These are phyloP conservation scores for Aspergillus sp. DNA, from an alignment of 2,329 filamentous ascomycete species.

Conservation along the genomic window DNA sequence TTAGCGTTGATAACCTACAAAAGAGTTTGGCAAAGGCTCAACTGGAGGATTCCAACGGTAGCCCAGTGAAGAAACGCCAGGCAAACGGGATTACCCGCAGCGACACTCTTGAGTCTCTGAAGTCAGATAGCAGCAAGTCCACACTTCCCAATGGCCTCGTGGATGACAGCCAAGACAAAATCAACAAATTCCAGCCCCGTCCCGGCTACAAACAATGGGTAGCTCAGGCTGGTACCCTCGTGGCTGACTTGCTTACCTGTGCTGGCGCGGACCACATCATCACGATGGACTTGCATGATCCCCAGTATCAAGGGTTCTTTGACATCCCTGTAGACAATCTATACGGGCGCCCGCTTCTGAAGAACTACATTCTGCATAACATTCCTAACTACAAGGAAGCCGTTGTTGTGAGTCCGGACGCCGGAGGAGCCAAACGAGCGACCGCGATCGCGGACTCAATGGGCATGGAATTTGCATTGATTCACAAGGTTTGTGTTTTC, in stretches of 20 bases:
- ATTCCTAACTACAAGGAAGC: slow-evolving; percentile 82
- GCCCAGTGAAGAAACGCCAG: slow-evolving; percentile 45
- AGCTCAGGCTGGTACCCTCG: slow-evolving; percentile 90
- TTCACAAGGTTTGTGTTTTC: slow-evolving; percentile 76
- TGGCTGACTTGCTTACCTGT: slow-evolving; percentile 91
- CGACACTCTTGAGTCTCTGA: slow-evolving; percentile 39
- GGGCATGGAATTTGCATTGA: slow-evolving; percentile 93
- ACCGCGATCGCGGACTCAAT: slow-evolving; percentile 92
- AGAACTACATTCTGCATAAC: slow-evolving; percentile 71
- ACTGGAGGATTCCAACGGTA: slow-evolving; percentile 53
- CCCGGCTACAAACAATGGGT: slow-evolving; percentile 99
- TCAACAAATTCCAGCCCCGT: slow-evolving; percentile 71
- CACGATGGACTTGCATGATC: slow-evolving; percentile 95
- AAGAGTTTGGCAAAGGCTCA: slow-evolving; percentile 71
- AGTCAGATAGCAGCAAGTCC: slow-evolving; percentile 28
- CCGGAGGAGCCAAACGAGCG: slow-evolving; percentile 92
- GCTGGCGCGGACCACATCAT: slow-evolving; percentile 96
- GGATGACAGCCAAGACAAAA: slow-evolving; percentile 53
- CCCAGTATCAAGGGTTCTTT: slow-evolving; percentile 98
- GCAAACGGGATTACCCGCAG: slow-evolving; percentile 41
- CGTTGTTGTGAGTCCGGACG: slow-evolving; percentile 94
- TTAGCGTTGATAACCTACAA: slow-evolving; percentile 64
- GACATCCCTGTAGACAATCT: slow-evolving; percentile 98
- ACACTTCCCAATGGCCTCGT: slow-evolving; percentile 52
- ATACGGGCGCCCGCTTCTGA: slow-evolving; percentile 64